Base-by-base conservation (phyloP, 495 filamentous ascomycete species). In the Coniosporium apollinis region DNA sequence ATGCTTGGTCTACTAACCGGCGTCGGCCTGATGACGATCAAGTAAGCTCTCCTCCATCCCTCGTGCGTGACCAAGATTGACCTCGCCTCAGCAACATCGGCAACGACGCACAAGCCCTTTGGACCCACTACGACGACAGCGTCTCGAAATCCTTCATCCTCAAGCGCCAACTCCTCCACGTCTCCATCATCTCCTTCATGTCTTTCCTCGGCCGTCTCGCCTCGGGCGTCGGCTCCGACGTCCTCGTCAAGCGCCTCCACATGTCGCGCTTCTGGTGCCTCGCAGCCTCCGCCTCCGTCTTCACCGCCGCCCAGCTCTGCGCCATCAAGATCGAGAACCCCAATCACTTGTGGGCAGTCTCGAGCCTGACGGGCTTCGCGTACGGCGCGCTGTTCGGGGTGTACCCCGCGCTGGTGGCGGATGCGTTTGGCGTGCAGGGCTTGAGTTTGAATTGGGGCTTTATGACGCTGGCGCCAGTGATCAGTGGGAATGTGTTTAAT, bases 1-100 rank as follows among this genome's bases (percentile, higher is more conserved):
- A 70, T 91, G 24, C 78, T 96, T 69, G 87, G 77, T 21, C 66
- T 94, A 11, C 61, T 96, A 41, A 83, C 84, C 14, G 89, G 89
- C 28, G 80, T 94, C 50, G 89, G 89, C 8, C 57, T 96, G 49
- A 97, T 97, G 89, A 96, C 91, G 2, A 97, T 97, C 54, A 97
- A 97, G 84, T 92, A 61, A 57, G 82, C 69, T 30, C 18, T 9
- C 36, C 15, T n/a, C 37, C 32, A 48, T 15, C 19, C 8, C 11
- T 11, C 17, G 10, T 2, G 15, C 15, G 15, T 4, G 9, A 14
- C n/a, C 2, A 6, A 14, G 8, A 16, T 17, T 38, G 14, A 35
- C 20, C 20, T 19, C 8, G 10, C 2, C 30, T 11, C 41, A 92
- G 83, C 57, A 97, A 97, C 50, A 96, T 97, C 54, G 91, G 89